Evolutionary conservation across 306 rosid genomes (phyloP).

Genomic region (Rosa rugosa): DNA sequence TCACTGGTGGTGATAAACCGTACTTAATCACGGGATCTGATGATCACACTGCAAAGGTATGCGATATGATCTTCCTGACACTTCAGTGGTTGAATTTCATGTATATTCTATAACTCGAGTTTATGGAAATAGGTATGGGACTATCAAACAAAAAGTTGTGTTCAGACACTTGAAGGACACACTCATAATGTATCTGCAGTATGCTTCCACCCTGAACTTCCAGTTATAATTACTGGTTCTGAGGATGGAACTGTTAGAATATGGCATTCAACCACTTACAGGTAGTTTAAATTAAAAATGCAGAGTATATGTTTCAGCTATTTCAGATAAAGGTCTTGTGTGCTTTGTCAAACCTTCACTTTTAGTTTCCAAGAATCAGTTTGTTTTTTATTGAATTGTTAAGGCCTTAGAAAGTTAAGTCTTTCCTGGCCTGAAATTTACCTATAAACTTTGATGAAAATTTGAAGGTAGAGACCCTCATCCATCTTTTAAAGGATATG

Average conservation of each 20-base stretch:
- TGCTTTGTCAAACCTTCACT: neutral
- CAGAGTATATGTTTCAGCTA: slow-evolving; percentile 7
- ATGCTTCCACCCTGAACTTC: slow-evolving; percentile 97
- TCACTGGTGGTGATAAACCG: slow-evolving; percentile 99
- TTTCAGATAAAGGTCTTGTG: neutral
- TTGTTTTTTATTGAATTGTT: neutral
- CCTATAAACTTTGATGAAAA: neutral
- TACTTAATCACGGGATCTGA: slow-evolving; percentile 94
- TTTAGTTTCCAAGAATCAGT: neutral
- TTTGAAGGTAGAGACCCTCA: neutral
- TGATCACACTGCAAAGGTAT: slow-evolving; percentile 96
- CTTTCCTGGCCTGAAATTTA: neutral
- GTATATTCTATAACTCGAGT: slow-evolving; percentile 6
- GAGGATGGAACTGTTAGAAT: slow-evolving; percentile 99
- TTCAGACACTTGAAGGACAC: slow-evolving; percentile 99
- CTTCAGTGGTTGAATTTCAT: neutral
- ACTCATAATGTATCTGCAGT: slow-evolving; percentile 99
- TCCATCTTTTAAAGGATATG: neutral
- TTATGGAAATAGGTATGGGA: slow-evolving; percentile 89
- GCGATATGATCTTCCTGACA: slow-evolving; percentile 2
- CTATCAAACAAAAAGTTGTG: slow-evolving; percentile 98
- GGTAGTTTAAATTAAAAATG: slow-evolving; percentile 43
- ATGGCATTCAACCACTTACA: slow-evolving; percentile 94
- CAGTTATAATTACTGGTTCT: slow-evolving; percentile 93
- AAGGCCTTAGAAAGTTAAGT: neutral